Evolutionary conservation across 768 basidiomycete genomes (phyloP), one percentile per base, ranked within the genome.

Genomic region (Tricholoma sp.): DNA sequence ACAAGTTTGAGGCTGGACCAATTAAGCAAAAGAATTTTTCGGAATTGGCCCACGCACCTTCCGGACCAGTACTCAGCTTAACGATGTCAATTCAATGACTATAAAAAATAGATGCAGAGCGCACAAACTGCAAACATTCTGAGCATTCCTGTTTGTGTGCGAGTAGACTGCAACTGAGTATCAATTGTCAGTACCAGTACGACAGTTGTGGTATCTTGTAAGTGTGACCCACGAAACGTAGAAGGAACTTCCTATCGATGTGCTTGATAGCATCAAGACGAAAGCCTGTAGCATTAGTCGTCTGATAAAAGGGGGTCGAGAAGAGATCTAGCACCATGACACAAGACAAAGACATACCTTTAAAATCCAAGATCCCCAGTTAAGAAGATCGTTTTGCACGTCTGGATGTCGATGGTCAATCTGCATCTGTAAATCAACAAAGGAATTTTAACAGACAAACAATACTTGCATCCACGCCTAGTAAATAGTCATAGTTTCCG

Each of bases 251-350:
- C 56, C 79, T 74, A 69, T 94, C 90, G 51, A 90, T 85, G 62
- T 97, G 94, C 68, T 96, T 97, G 61, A 94, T 89, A 16, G 94
- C 94, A 66, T 96, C 94, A 27, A 96, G 77, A 50, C 93, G 81
- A 69, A 94, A 93, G 11, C 94, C 94, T 31, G 72, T 70, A 10
- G 82, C 85, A 7, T 80, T 82, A 2, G 85, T 89, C 1, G 81
- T 85, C 89, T 91, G 53, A 29, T 54, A 18, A 55, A 32, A 49
- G 21, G 10, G 34, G 34, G 57, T 35, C 56, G 18, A 53, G 35
- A 52, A 47, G 34, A 34, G 35, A 59, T 21, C 46, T 56, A 19
- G 21, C n/a, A 52, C 35, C 8, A 54, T 21, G 16, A 47, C 18
- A 27, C 24, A 27, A 27, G 24, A 27, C 18, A 18, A 37, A 14